Base-by-base conservation (phyloP, 371 early-diverging fungal genomes). In the Zychaea mexicana region DNA sequence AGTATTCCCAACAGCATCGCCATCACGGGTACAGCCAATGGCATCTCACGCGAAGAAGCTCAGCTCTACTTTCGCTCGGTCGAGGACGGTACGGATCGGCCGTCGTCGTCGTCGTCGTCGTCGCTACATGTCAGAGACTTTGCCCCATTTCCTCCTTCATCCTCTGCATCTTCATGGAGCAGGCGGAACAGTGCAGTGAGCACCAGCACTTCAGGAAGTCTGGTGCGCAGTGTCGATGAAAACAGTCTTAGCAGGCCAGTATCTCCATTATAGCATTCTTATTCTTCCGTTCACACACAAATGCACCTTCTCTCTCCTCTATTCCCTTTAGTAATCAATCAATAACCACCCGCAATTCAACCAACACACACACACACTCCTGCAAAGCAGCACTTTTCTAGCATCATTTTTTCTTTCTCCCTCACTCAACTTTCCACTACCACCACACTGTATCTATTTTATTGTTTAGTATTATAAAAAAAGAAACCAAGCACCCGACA, bases 1-100 rank as follows among this genome's bases (percentile, higher is more conserved):
- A 79, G 79, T 68, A 76, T 79, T 12, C 72, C 74, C 8, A 76
- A 76, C 26, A 76, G 76, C 53, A 56, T 79, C 19, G 69, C 74
- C 19, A 27, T 64, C 38, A 55, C 30, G 21, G 36, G 55, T 31
- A 55, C 55, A 55, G 19, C 27, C 8, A 30, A 55, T 31, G 32
- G 36, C 32, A 33, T 55, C 13, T 30, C 55, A 31, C 60, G 52
- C 15, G 60, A 60, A 49, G 60, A 60, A 52, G 60, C 30, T 3
- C 60, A 49, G 19, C 19, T 52, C 17, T 30, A 60, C 32, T 45
- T 60, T 33, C 60, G 52, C 10, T 21, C n/a, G 2, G 24, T 38
- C 9, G 52, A 42, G 12, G 60, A 28, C 12, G n/a, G n/a, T 42
- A 42, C 15, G 12, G 19, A 17, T 24, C 36, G 56, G 55, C 55